Evolutionary conservation across 139 green algal genomes (phyloP).

Genomic region (Chlorella sp.): DNA sequence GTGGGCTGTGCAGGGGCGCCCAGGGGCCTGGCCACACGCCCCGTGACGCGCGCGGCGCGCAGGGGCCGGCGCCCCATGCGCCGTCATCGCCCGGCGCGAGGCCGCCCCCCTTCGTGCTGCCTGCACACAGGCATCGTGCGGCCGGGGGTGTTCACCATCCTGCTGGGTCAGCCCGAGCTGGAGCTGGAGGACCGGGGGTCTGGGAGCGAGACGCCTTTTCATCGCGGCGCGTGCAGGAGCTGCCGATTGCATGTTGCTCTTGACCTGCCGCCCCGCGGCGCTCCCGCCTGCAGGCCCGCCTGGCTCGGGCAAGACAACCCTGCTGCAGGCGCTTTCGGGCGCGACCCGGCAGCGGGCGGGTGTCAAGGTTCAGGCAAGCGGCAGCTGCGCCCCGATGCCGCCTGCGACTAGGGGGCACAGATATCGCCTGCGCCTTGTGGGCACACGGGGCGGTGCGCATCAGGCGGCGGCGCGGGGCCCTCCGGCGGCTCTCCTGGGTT

Average conservation of each 20-base stretch:
- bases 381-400: not conserved
- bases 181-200: no score
- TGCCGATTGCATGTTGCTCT: no score
- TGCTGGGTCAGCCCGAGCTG: no score
- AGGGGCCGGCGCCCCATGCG: not conserved
- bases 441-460: not conserved
- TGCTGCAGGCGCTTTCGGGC: slow-evolving; percentile 62
- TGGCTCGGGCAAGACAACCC: slow-evolving; percentile 59
- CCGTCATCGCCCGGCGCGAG: not conserved
- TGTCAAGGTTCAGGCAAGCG: not conserved
- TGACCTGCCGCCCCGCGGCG: no score
- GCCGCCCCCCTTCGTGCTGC: not conserved
- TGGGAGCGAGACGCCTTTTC: no score
- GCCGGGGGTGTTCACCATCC: slow-evolving; percentile 26
- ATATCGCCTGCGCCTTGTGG: not conserved
- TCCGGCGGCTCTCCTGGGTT: not conserved
- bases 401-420: not conserved
- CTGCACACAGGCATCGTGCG: not conserved
- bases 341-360: slow-evolving; percentile 16
- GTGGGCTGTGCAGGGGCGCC: no score
- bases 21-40: slow-evolving; percentile 7
- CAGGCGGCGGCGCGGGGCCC: no score
- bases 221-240: no score
- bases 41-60: not conserved
- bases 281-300: slow-evolving; percentile 71